Conservation (phyloP, 2,329 filamentous ascomycete genomes). For the Plectosphaerella plurivora region DNA sequence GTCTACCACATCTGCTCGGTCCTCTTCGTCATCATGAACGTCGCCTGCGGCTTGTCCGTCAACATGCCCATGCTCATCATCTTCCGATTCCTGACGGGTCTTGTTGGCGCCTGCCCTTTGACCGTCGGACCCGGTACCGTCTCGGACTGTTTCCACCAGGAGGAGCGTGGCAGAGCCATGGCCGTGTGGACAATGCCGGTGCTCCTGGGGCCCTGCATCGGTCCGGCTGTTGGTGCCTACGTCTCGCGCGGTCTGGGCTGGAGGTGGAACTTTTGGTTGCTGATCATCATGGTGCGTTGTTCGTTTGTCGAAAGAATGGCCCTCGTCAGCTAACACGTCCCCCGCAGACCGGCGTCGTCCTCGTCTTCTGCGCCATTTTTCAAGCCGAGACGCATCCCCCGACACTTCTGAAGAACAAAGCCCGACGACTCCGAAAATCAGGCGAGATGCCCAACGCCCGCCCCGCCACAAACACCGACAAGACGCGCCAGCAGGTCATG, state of each 20-base stretch:
- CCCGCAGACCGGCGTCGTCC: slow-evolving; percentile 21
- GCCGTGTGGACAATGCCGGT: slow-evolving; percentile 38
- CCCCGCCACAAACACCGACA: slow-evolving; percentile 29
- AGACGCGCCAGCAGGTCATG: background rate
- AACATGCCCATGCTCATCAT: slow-evolving; percentile 43
- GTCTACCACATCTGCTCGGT: slow-evolving; percentile 44
- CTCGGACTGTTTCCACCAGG: slow-evolving; percentile 56
- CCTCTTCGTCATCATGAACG: slow-evolving; percentile 34
- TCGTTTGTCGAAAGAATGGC: too few species aligned
- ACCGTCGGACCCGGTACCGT: slow-evolving; percentile 59
- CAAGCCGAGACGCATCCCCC: slow-evolving; percentile 45
- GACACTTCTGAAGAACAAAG: slow-evolving; percentile 39
- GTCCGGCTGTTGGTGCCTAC: slow-evolving; percentile 40
- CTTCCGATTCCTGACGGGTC: slow-evolving; percentile 28
- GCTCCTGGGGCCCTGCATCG: slow-evolving; percentile 41
- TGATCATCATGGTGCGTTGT: slow-evolving; percentile 26
- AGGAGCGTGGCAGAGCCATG: slow-evolving; percentile 56
- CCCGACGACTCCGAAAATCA: slow-evolving; percentile 36
- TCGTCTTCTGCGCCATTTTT: slow-evolving; percentile 29
- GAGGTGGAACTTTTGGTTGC: slow-evolving; percentile 46
- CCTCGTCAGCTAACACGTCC: too few species aligned
- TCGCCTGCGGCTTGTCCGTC: slow-evolving; percentile 17
- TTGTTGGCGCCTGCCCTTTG: background rate
- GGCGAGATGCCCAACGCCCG: slow-evolving; percentile 49
- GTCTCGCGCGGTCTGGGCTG: slow-evolving; percentile 36